Base-by-base conservation (phyloP, 2,329 filamentous ascomycete genomes). In the Epichloe bromicola region DNA sequence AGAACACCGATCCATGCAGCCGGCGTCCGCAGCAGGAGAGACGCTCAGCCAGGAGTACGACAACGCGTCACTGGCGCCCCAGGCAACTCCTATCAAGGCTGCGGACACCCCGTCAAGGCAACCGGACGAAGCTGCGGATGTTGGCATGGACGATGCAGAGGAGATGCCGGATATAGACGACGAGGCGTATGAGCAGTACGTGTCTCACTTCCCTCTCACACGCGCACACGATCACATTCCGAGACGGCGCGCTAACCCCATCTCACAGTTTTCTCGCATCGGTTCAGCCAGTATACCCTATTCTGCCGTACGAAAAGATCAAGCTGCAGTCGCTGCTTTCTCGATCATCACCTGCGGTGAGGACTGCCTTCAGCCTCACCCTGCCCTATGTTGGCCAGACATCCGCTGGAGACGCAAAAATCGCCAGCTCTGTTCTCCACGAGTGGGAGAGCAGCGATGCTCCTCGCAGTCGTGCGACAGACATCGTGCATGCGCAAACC, bases 241-340 rank as follows among this genome's bases (percentile, higher is more conserved):
- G n/a, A 37, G 39, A 44, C 5, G 15, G 8, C 7, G 15, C 15
- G 41, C 54, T 56, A 37, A 56, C 19, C 2, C 6, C 26, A 14
- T 14, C 1, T 34, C 5, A 26, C 33, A 82, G 78, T 55, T 88
- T 87, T 57, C 74, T 85, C 49, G 71, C 72, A 4, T 68, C 76
- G 14, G 77, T 88, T 19, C 83, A 88, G 57, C 79, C 80, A 14
- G 77, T 78, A 3, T 82, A 86, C 52, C 84, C 84, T 0, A 70
- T 88, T 43, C 69, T 88, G 12, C 76, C 83, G 2, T 71, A 72
- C 49, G 78, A 68, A 50, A 81, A 77, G 58, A 65, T 67, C 14
- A 72, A 73, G n/a, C 64, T 85, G 10, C 74, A 78, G 51, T 70
- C 71, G 8, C 70, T 80, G 19, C 64, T 88, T 19, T 69, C 70